A percentile compares a stretch with the other conserved stretches of the same genome.
phyloP scores from a whole-genome alignment of 2,329 filamentous ascomycete species.

The Emydomyces testavorans region DNA sequence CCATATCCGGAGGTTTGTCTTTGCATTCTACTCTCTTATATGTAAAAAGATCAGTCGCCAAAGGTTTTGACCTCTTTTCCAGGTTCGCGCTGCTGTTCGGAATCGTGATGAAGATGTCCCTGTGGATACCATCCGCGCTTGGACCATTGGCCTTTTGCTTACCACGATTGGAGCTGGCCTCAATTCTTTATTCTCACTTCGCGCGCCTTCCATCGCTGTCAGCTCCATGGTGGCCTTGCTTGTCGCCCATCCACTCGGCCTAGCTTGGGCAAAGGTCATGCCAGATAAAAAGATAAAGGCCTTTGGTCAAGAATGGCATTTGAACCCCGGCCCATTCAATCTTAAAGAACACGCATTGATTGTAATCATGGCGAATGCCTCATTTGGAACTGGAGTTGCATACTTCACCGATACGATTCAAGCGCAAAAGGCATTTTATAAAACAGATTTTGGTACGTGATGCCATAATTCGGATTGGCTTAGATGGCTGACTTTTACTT shows the following conservation, averaged over 20 bases:
- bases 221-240: constrained; percentile 53
- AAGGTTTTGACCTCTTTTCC: constrained; percentile 7
- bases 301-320: constrained; percentile 30
- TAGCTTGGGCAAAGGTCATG: constrained; percentile 32
- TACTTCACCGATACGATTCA: constrained; percentile 66
- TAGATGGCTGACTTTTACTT: background rate
- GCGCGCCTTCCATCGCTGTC: constrained; percentile 49
- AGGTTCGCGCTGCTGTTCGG: constrained; percentile 47
- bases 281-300: constrained; percentile 28
- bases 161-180: constrained; percentile 52
- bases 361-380: constrained; percentile 51
- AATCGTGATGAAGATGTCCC: constrained; percentile 55
- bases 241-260: constrained; percentile 45
- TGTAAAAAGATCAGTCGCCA: constrained; percentile 12
- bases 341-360: constrained; percentile 39
- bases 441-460: constrained; percentile 49
- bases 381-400: constrained; percentile 48
- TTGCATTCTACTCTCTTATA: background rate
- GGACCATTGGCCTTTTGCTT: constrained; percentile 50
- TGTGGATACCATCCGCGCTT: constrained; percentile 54
- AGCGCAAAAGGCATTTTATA: constrained; percentile 60
- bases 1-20: constrained; percentile 52
- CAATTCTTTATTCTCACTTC: constrained; percentile 48
- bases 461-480: background rate
- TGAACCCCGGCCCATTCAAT: constrained; percentile 38